phyloP scores from a whole-genome alignment of 805 yeast species.

The Suhomyces emberorum region DNA sequence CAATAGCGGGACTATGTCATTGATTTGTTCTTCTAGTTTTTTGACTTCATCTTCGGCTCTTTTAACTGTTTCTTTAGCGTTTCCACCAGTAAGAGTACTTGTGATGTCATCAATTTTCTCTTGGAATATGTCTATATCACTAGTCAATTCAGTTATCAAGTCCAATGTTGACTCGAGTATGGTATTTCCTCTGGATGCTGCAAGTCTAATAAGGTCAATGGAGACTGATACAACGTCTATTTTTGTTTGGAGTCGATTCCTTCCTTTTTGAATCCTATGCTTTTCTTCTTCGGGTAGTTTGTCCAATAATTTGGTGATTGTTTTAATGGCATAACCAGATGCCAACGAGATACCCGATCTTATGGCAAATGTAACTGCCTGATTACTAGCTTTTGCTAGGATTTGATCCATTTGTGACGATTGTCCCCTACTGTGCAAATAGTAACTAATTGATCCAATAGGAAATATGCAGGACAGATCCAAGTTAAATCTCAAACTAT shows the following conservation, averaged over 20 bases:
- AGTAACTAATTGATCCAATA: too few relatives aligned
- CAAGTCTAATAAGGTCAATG: conserved; percentile 61
- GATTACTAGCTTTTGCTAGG: conserved; percentile 60
- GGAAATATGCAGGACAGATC: too few relatives aligned
- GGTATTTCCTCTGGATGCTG: conserved; percentile 61
- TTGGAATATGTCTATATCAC: conserved; percentile 58
- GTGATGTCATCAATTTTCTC: conserved; percentile 41
- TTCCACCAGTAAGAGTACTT: conserved; percentile 23
- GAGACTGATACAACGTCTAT: conserved; percentile 62
- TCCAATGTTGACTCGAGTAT: conserved; percentile 51
- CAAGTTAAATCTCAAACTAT: too few relatives aligned
- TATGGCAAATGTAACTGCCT: conserved; percentile 77
- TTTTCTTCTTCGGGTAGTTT: conserved; percentile 54
- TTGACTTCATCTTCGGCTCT: conserved; percentile 51
- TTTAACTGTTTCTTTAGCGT: conserved; percentile 37
- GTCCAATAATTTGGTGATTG: conserved; percentile 55
- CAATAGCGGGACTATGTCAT: conserved; percentile 66
- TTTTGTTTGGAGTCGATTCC: conserved; percentile 50
- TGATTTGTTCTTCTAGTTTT: conserved; percentile 49
- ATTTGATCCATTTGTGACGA: conserved; percentile 49
- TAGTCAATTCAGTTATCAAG: conserved; percentile 52
- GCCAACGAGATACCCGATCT: conserved; percentile 74
- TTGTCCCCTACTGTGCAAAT: too few relatives aligned
- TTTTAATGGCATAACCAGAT: conserved; percentile 66
- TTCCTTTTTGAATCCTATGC: conserved; percentile 37